Base-by-base conservation (phyloP, 305 asterid genomes). In the Stenogyne calaminthoides region DNA sequence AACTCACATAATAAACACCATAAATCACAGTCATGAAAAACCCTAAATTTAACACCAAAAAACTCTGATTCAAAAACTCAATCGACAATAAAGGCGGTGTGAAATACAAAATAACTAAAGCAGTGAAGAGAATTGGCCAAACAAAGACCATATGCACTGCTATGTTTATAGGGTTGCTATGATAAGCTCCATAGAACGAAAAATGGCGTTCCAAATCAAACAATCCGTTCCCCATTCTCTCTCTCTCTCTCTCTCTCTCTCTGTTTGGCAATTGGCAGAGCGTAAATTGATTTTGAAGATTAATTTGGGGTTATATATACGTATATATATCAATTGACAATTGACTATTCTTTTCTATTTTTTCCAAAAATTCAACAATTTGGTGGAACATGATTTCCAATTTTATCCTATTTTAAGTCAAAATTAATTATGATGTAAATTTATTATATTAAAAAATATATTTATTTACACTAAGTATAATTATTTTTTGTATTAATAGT, bases 101-200 rank as follows among this genome's bases (percentile, higher is more conserved):
- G 62, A 90, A 95, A 73, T 90, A 75, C 49, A 91, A 49, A 52
- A 90, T 87, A 77, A 95, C 76, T 58, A 87, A 77, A 76, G 73
- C 7, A 4, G 95, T 78, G 79, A 92, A 95, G 1, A 81, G 2
- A 42, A 95, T 90, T 36, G 99, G 98, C 98, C 98, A 94, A 8
- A 94, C 99, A 71, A 91, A 94, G 55, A 91, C 29, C 87, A 88
- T 85, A 63, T 95, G 99, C 63, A 95, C 68, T 47, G 88, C 79
- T 34, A 92, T 82, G 69, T 92, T 95, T 5, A 83, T 46, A 4
- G 93, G 96, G 83, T 95, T 91, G 84, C 85, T 90, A 77, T 95
- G 99, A 78, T 95, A 89, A 70, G 98, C 93, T 25, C 99, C 99
- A 57, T 95, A 95, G 83, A 92, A 92, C 1, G 97, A 85, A 66